These are phyloP conservation scores for Lactarius sp. DNA, from an alignment of 768 basidiomycete genomes.

Conservation along the genomic window DNA sequence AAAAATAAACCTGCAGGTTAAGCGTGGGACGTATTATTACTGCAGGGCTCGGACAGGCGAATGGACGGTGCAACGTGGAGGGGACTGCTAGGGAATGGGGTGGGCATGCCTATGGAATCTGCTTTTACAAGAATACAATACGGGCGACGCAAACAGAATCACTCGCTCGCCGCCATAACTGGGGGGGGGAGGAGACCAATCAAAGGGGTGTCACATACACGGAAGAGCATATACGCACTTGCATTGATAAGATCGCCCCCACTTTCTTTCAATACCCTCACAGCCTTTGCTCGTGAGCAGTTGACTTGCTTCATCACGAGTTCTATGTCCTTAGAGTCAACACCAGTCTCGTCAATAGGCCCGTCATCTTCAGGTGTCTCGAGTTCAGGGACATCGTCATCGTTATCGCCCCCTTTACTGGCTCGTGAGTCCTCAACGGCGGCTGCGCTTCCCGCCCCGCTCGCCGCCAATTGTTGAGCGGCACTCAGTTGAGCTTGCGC, in stretches of 20 bases:
- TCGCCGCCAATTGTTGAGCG: conserved; percentile 68
- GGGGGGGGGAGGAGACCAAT: not conserved
- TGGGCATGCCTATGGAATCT: conserved; percentile 9
- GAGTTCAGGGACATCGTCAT: conserved; percentile 78
- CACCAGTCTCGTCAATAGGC: conserved; percentile 77
- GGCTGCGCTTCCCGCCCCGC: conserved; percentile 43
- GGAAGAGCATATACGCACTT: conserved; percentile 53
- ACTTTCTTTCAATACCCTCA: conserved; percentile 83
- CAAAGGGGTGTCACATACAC: not conserved
- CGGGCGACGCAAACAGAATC: conserved; percentile 36
- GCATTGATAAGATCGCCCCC: conserved; percentile 96
- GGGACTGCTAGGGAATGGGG: not conserved
- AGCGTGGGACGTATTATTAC: not conserved
- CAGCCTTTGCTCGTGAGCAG: conserved; percentile 89
- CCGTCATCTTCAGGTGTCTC: conserved; percentile 81
- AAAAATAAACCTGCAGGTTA: conserved; percentile 11
- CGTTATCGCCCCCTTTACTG: conserved; percentile 56
- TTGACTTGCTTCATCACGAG: conserved; percentile 88
- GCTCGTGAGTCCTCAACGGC: conserved; percentile 48
- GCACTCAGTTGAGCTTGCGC: conserved; percentile 69
- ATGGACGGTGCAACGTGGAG: not conserved
- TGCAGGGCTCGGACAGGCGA: conserved; percentile 15
- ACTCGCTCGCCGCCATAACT: conserved; percentile 96
- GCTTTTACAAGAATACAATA: conserved; percentile 26
- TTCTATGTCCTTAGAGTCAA: conserved; percentile 93